A percentile compares a stretch with the other conserved stretches of the same genome.
These are phyloP conservation scores for Neurospora sp. DNA, from an alignment of 495 filamentous ascomycete genomes.

Conservation along the genomic window DNA sequence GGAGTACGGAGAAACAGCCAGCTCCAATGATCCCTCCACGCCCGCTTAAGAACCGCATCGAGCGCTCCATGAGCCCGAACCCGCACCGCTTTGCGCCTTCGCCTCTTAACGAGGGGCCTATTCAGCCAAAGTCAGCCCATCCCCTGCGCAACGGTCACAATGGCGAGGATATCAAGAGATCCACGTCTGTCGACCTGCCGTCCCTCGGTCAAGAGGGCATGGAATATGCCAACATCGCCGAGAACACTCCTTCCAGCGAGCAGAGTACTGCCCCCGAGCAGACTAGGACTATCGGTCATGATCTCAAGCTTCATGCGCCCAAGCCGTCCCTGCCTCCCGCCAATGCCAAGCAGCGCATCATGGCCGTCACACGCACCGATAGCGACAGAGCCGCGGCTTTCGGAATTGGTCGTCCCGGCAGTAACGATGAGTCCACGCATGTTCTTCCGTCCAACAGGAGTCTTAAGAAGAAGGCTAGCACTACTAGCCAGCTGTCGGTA, in stretches of 20 bases:
- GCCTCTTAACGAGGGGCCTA: slow-evolving; percentile 60
- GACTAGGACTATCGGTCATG: slow-evolving; percentile 66
- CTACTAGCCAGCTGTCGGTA: slow-evolving; percentile 42
- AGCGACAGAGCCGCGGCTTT: slow-evolving; percentile 72
- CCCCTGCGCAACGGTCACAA: slow-evolving; percentile 31
- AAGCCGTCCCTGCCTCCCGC: slow-evolving; percentile 71
- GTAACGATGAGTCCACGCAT: slow-evolving; percentile 31
- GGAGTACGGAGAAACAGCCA: slow-evolving; percentile 32
- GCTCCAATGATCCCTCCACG: slow-evolving; percentile 60
- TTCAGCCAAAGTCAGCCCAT: slow-evolving; percentile 19
- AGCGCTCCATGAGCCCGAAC: slow-evolving; percentile 70
- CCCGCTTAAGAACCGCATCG: slow-evolving; percentile 51
- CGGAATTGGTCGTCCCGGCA: slow-evolving; percentile 60
- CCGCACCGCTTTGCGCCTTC: slow-evolving; percentile 74
- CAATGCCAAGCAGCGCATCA: slow-evolving; percentile 70
- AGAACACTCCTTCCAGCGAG: slow-evolving; percentile 20
- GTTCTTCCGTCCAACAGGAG: slow-evolving; percentile 24
- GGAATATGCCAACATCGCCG: slow-evolving; percentile 63
- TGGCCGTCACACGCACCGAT: slow-evolving; percentile 79
- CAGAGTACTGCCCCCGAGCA: slow-evolving; percentile 45
- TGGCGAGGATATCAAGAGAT: slow-evolving; percentile 45
- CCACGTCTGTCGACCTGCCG: slow-evolving; percentile 71
- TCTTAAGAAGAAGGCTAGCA: slow-evolving; percentile 55
- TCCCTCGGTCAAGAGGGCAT: slow-evolving; percentile 81
- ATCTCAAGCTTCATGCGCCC: slow-evolving; percentile 83